Evolutionary conservation across 129 eudicot genomes (phyloP), one percentile per base, ranked within the genome.

Genomic region (Chrysanthemum makinoi): DNA sequence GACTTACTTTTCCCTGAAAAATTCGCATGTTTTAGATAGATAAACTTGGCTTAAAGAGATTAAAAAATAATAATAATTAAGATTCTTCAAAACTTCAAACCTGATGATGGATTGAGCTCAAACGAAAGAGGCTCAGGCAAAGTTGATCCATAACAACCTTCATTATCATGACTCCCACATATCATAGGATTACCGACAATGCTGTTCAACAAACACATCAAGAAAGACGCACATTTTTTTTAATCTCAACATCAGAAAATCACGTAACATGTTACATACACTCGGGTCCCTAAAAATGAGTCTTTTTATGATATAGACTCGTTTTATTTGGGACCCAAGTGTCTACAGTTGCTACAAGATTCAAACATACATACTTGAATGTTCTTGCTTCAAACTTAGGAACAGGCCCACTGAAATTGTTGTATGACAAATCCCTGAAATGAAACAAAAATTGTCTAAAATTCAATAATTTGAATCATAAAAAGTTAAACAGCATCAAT

Each of bases 361-460:
- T 49, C 6, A 64, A 59, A 70, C 22, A 77, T 52, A 81, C 88
- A 80, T 86, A 94, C 98, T 82, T 94, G 84, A 94, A 94, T 55
- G 96, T 90, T 80, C 89, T 94, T 47, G 87, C 81, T 53, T 93
- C 79, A 84, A 90, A 87, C 75, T 80, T 86, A 49, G 98, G 98
- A 71, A 87, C 80, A 77, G 97, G 98, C 53, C 97, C 98, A 90
- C 97, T 90, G 77, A 94, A 96, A 84, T 94, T 94, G 79, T 94
- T 94, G 84, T 77, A 89, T 70, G 98, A 94, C 96, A 94, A 90
- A 77, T 94, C 98, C 85, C 98, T 94, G 81, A 79, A 70, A 82
- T 63, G 46, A 64, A 10, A 39, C 61, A 66, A 65, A 76, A 7
- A n/a, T 49, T 77, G 76, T 63, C 72, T 13, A 75, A 28, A 52